Conservation (phyloP, 2,329 filamentous ascomycete genomes). For the Emmonsiellopsis sp. region DNA sequence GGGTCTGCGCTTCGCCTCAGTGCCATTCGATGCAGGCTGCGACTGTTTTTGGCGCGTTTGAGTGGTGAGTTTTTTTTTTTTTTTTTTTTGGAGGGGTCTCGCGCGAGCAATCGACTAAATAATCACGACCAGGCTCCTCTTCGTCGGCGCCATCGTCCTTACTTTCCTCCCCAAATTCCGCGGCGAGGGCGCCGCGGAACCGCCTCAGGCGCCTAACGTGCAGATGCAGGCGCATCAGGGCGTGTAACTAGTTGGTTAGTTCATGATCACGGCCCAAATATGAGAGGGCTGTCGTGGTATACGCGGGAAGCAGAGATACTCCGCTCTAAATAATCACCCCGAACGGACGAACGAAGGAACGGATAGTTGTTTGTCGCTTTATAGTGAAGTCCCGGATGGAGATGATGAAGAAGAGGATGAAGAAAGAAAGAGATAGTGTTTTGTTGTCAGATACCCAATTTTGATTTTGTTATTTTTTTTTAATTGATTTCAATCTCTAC, state of each 20-base stretch:
- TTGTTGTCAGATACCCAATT: too few relatives aligned
- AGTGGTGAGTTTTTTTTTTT: slow-evolving; percentile 30
- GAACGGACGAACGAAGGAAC: too few relatives aligned
- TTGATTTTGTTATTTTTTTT: too few relatives aligned
- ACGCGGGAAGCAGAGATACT: too few relatives aligned
- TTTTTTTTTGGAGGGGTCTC: background rate
- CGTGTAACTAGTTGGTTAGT: background rate
- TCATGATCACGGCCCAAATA: background rate
- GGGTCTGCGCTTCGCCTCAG: slow-evolving; percentile 41
- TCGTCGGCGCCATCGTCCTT: slow-evolving; percentile 8
- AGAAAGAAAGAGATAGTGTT: too few relatives aligned
- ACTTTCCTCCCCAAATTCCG: slow-evolving; percentile 8
- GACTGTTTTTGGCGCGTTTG: slow-evolving; percentile 38
- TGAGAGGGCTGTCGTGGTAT: too few relatives aligned
- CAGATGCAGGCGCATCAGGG: background rate
- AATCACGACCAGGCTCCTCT: slow-evolving; percentile 31
- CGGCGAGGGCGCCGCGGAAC: slow-evolving; percentile 2
- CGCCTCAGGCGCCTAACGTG: background rate
- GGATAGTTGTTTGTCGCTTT: too few relatives aligned
- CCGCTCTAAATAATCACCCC: too few relatives aligned
- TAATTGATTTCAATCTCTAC: too few relatives aligned
- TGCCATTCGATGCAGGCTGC: slow-evolving; percentile 52
- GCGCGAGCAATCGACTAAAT: background rate
- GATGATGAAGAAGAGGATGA: too few relatives aligned
- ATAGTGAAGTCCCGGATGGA: too few relatives aligned